phyloP scores from a whole-genome alignment of 768 basidiomycete genomes.

The Asterophora lycoperdoides region DNA sequence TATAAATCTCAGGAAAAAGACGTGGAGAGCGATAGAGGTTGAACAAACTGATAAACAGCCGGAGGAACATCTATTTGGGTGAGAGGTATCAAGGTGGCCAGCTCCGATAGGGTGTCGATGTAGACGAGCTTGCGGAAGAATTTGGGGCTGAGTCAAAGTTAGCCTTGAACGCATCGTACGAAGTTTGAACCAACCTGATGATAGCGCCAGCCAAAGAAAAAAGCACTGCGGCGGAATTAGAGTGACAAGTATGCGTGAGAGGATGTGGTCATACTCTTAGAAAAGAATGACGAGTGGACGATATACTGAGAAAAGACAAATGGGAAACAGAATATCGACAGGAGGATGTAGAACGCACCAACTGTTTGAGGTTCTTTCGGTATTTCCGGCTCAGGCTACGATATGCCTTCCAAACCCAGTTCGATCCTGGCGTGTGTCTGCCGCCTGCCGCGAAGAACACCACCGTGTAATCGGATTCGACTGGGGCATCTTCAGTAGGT shows the following conservation, averaged over 20 bases:
- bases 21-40: background rate
- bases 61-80: slow-evolving; percentile 85
- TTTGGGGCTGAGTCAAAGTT: slow-evolving; percentile 62
- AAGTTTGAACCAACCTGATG: slow-evolving; percentile 54
- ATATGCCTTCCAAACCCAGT: slow-evolving; percentile 91
- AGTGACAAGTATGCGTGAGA: background rate
- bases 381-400: slow-evolving; percentile 77
- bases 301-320: slow-evolving; percentile 52
- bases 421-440: slow-evolving; percentile 73
- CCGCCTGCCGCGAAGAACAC: slow-evolving; percentile 84
- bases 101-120: slow-evolving; percentile 69
- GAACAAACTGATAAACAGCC: slow-evolving; percentile 72
- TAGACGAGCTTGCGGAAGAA: slow-evolving; percentile 85
- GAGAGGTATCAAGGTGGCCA: slow-evolving; percentile 74
- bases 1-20: background rate
- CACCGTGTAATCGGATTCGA: slow-evolving; percentile 86
- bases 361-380: slow-evolving; percentile 80
- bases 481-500: slow-evolving; percentile 31
- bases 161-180: background rate
- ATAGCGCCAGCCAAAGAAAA: slow-evolving; percentile 86
- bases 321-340: background rate
- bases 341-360: slow-evolving; percentile 43
- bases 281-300: slow-evolving; percentile 84
- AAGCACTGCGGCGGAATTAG: slow-evolving; percentile 52
- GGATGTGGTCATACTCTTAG: slow-evolving; percentile 60